Evolutionary conservation across 139 green algal species (phyloP).

Genomic region (Closterium sp.): DNA sequence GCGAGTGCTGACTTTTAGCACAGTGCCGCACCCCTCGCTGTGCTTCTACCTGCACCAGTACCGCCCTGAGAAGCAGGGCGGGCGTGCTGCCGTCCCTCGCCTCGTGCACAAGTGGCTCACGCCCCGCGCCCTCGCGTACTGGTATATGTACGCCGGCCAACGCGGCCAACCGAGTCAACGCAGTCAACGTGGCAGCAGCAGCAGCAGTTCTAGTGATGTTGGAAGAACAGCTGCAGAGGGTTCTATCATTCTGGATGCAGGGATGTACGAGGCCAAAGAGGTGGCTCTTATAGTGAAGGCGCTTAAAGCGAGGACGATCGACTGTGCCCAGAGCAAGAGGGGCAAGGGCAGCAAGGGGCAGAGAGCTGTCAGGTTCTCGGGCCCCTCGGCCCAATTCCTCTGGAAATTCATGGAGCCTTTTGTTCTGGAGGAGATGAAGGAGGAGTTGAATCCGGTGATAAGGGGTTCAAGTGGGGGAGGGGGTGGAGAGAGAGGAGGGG

Average conservation of each 20-base stretch:
- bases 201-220: too few relatives aligned
- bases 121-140: slow-evolving; percentile 33
- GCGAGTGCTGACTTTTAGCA: not conserved
- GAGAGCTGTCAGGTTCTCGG: slow-evolving; percentile 17
- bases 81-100: not conserved
- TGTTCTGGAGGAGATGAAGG: slow-evolving; percentile 1
- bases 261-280: slow-evolving; percentile 17
- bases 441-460: not conserved
- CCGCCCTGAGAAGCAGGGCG: not conserved
- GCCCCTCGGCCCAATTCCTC: not conserved
- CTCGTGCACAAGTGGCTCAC: slow-evolving; percentile 28
- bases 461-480: not conserved
- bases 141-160: slow-evolving; percentile 27
- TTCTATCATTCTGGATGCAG: slow-evolving; percentile 15
- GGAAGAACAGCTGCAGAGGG: too few relatives aligned
- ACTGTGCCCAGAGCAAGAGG: slow-evolving; percentile 16
- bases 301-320: slow-evolving; percentile 21
- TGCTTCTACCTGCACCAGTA: slow-evolving; percentile 33
- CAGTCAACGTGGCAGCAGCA: not conserved
- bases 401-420: slow-evolving; percentile 38
- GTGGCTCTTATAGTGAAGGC: slow-evolving; percentile 19
- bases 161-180: not conserved
- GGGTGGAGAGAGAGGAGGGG: too few relatives aligned
- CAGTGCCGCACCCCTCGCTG: slow-evolving; percentile 16
- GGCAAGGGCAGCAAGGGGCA: not conserved